Evolutionary conservation across 441 rosid genomes (phyloP), one percentile per base, ranked within the genome.

Genomic region (Eruca vesicaria): DNA sequence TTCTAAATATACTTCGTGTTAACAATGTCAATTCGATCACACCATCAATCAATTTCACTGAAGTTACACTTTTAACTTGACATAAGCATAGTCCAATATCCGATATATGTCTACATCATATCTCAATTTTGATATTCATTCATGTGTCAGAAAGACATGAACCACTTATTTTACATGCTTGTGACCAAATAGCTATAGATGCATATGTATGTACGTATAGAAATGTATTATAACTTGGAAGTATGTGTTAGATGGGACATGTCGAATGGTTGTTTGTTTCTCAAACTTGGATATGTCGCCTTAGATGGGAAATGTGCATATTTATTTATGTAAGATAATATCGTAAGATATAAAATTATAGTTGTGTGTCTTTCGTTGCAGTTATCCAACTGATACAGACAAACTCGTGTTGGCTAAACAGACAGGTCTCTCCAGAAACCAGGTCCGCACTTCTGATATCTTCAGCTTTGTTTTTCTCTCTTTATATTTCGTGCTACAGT

Each of bases 311-410:
- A 59, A 31, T 59, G 69, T 57, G 28, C 53, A 36, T n/a, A 26
- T 75, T 50, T 31, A 59, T 15, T 48, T 19, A 72, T 71, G 63
- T 57, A 20, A n/a, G n/a, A n/a, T n/a, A 53, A 53, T 45, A 14
- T 23, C 70, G 36, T 57, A 41, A 15, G 9, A 68, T n/a, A n/a
- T n/a, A 29, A 72, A 61, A 35, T 60, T 50, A 26, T 72, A 32
- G 55, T 41, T 61, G 71, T 56, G 38, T 69, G 64, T 67, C 76
- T 72, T 53, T 66, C 78, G 74, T 78, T 71, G 57, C 81, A 93
- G 98, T 45, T 93, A 93, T 82, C 98, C 98, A 18, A 88, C 94
- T 29, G 98, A 93, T 79, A 84, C 92, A n/a, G 97, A 93, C 82
- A 93, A 93, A 82, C 76, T 87, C 58, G 87, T 87, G 92, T 77